These are phyloP conservation scores for Aquilaria malaccensis DNA, from an alignment of 345 rosid genomes.

Conservation along the genomic window DNA sequence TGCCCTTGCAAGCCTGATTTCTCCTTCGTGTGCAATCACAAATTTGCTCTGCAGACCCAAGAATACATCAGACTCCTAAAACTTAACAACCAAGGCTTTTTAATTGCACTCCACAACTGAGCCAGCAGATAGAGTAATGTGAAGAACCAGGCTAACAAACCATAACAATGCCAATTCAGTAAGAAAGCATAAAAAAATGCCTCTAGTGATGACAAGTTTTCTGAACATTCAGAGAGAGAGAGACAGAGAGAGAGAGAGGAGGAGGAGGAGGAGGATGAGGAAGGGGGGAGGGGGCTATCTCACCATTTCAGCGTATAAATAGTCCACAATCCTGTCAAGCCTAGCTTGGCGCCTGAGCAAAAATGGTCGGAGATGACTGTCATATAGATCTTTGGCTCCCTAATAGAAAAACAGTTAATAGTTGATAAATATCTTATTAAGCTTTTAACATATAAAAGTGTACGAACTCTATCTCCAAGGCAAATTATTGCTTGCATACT, in stretches of 20 bases:
- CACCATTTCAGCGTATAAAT: slow-evolving; percentile 39
- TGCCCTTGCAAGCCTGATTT: slow-evolving; percentile 34
- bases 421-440: too few species aligned
- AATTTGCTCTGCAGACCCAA: slow-evolving; percentile 39
- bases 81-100: too few species aligned
- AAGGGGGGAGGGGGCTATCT: slow-evolving; percentile 3
- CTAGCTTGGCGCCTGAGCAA: slow-evolving; percentile 47
- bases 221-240: background rate
- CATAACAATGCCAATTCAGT: background rate
- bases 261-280: background rate
- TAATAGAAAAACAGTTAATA: slow-evolving; percentile 7
- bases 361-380: slow-evolving; percentile 56
- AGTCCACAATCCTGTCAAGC: slow-evolving; percentile 37
- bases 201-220: too few species aligned
- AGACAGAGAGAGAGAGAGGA: too few species aligned
- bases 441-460: too few species aligned
- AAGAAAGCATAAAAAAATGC: background rate
- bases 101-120: too few species aligned
- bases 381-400: slow-evolving; percentile 57
- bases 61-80: background rate
- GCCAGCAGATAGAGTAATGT: too few species aligned
- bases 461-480: too few species aligned
- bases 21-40: slow-evolving; percentile 39
- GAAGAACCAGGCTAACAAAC: background rate
- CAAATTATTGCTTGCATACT: too few species aligned